A percentile compares a stretch with the other conserved stretches of the same genome.
These are phyloP conservation scores for Ceratocystis ficicola DNA, from an alignment of 2,329 filamentous ascomycete genomes.

Conservation along the genomic window DNA sequence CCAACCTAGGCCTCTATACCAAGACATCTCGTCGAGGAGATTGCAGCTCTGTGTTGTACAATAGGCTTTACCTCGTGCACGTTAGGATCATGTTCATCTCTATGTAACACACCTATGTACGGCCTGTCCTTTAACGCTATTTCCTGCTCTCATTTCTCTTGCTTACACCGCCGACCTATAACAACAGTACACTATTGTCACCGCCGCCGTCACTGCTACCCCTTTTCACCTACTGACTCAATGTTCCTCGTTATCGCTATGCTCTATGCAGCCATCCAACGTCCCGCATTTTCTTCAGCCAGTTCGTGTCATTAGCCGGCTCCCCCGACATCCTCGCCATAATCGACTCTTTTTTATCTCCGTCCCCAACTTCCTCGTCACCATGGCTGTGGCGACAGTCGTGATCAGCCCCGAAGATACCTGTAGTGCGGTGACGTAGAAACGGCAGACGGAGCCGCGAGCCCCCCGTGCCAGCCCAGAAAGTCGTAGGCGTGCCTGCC, in stretches of 20 bases:
- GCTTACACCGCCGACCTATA: neutral
- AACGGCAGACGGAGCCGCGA: conserved; percentile 7
- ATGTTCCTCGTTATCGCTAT: conserved; percentile 4
- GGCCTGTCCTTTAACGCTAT: neutral
- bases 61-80: too few species aligned
- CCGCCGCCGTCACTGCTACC: neutral
- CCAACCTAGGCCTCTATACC: too few species aligned
- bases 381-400: neutral
- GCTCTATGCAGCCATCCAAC: conserved; percentile 5
- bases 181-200: neutral
- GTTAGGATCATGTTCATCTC: neutral
- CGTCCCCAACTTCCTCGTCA: neutral
- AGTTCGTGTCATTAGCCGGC: conserved; percentile 4
- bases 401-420: neutral
- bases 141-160: neutral
- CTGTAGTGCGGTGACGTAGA: conserved; percentile 4
- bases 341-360: neutral
- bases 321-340: neutral
- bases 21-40: too few species aligned
- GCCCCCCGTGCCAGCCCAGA: neutral
- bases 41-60: too few species aligned
- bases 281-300: conserved; percentile 4
- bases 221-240: neutral
- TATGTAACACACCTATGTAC: neutral
- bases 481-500: neutral